These are phyloP conservation scores for Teratosphaeria gauchensis DNA, from an alignment of 2,329 filamentous ascomycete genomes.

Conservation along the genomic window DNA sequence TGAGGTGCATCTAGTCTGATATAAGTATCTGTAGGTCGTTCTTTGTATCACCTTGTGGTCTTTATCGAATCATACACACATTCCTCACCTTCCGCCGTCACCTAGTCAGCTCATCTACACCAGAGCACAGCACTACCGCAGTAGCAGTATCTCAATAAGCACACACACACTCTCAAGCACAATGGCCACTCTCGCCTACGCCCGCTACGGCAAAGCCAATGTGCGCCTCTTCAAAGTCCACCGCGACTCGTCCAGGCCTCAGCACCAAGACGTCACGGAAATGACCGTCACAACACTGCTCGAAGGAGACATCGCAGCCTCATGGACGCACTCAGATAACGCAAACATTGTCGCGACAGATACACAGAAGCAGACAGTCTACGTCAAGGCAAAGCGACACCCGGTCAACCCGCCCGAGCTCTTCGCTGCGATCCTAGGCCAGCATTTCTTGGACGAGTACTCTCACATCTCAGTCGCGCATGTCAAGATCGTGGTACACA, in stretches of 20 bases:
- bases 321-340: constrained; percentile 91
- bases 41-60: background rate
- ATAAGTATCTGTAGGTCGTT: background rate
- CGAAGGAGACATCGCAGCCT: constrained; percentile 81
- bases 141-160: background rate
- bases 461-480: constrained; percentile 78
- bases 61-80: background rate
- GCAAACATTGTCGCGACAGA: constrained; percentile 91
- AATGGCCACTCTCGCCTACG: constrained; percentile 43
- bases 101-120: background rate
- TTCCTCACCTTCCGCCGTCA: background rate
- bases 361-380: constrained; percentile 87
- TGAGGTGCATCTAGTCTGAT: background rate
- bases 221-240: constrained; percentile 95
- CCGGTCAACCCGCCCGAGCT: constrained; percentile 88
- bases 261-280: constrained; percentile 74
- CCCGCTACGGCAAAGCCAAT: constrained; percentile 92
- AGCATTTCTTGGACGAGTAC: constrained; percentile 84
- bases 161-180: constrained; percentile 3
- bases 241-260: constrained; percentile 56
- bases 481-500: constrained; percentile 71
- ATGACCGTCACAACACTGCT: constrained; percentile 91
- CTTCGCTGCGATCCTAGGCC: constrained; percentile 73
- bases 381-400: constrained; percentile 89
- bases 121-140: background rate